A percentile compares a stretch with the other conserved stretches of the same genome.
These are phyloP conservation scores for Arachnomyces sp. DNA, from an alignment of 2,329 filamentous ascomycete genomes.

Conservation along the genomic window DNA sequence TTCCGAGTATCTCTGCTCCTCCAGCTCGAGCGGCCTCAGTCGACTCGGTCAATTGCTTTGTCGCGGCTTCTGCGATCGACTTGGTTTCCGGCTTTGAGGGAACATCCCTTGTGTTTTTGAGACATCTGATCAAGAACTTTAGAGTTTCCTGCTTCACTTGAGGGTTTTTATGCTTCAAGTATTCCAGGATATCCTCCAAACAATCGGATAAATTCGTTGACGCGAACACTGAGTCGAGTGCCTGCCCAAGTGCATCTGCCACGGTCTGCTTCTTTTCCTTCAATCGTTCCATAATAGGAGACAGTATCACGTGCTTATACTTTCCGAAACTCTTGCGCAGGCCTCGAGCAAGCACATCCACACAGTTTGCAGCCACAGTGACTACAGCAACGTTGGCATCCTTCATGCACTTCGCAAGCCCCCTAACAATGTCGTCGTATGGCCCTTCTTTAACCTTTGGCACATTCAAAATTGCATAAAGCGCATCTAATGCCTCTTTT, in stretches of 20 bases:
- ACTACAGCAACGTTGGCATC: conserved; percentile 96
- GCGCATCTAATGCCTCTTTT: conserved; percentile 83
- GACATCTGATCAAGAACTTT: conserved; percentile 82
- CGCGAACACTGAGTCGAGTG: conserved; percentile 64
- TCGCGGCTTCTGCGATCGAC: conserved; percentile 76
- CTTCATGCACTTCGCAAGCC: conserved; percentile 94
- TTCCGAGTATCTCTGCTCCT: conserved; percentile 86
- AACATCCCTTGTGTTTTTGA: conserved; percentile 74
- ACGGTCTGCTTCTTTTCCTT: conserved; percentile 96
- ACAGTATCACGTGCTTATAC: conserved; percentile 72
- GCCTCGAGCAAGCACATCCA: conserved; percentile 81
- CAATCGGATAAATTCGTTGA: conserved; percentile 72
- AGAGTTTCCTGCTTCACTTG: conserved; percentile 95
- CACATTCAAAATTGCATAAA: conserved; percentile 69
- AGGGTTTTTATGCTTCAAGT: conserved; percentile 87
- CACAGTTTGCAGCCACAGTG: conserved; percentile 84
- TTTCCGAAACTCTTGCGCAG: conserved; percentile 70
- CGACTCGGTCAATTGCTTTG: conserved; percentile 84
- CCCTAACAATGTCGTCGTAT: conserved; percentile 75
- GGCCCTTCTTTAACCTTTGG: conserved; percentile 87
- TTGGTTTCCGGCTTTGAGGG: conserved; percentile 78
- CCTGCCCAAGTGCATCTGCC: conserved; percentile 76
- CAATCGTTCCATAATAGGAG: conserved; percentile 85
- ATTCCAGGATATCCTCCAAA: conserved; percentile 82
- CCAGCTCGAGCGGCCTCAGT: conserved; percentile 78